A percentile compares a stretch with the other conserved stretches of the same genome.
Conservation (phyloP, 805 yeast genomes). For the Metschnikowia peoriensis region DNA sequence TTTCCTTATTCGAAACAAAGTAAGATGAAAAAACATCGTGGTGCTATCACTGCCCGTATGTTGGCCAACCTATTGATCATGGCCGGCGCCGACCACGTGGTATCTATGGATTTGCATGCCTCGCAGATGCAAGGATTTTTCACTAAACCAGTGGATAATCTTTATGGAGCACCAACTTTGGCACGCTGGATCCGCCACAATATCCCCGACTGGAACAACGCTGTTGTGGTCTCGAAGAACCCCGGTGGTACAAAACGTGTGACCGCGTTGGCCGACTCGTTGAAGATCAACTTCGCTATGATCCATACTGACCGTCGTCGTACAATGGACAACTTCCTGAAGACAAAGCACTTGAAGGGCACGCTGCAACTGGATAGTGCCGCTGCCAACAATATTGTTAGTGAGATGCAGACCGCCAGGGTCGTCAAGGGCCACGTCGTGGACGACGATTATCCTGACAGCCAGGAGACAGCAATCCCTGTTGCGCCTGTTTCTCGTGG, state of each 20-base stretch:
- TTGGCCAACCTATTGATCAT: slow-evolving; percentile 89
- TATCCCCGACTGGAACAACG: slow-evolving; percentile 77
- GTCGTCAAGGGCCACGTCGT: slow-evolving; percentile 96
- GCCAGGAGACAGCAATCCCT: slow-evolving; percentile 1
- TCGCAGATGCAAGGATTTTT: slow-evolving; percentile 99
- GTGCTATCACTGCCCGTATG: slow-evolving; percentile 98
- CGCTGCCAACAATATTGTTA: slow-evolving; percentile 65
- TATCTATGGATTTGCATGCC: slow-evolving; percentile 95
- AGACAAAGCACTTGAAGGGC: slow-evolving; percentile 40
- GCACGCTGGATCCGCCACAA: slow-evolving; percentile 95
- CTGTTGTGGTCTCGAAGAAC: slow-evolving; percentile 97
- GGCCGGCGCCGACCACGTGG: slow-evolving; percentile 99
- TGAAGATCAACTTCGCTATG: slow-evolving; percentile 97
- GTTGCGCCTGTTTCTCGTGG: slow-evolving; percentile 14
- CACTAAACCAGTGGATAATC: slow-evolving; percentile 93
- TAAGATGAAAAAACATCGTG: slow-evolving; percentile 98
- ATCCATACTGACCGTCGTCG: slow-evolving; percentile 97
- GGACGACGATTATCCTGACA: slow-evolving; percentile 64
- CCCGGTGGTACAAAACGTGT: slow-evolving; percentile 99
- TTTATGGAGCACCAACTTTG: slow-evolving; percentile 93
- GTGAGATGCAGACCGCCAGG: slow-evolving; percentile 92
- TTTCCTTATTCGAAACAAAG: slow-evolving; percentile 93
- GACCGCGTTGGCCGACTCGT: slow-evolving; percentile 94
- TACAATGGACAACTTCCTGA: slow-evolving; percentile 57
- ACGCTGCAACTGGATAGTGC: slow-evolving; percentile 47